These are phyloP conservation scores for Aureobasidium subglaciale DNA, from an alignment of 2,329 filamentous ascomycete species.

Conservation along the genomic window DNA sequence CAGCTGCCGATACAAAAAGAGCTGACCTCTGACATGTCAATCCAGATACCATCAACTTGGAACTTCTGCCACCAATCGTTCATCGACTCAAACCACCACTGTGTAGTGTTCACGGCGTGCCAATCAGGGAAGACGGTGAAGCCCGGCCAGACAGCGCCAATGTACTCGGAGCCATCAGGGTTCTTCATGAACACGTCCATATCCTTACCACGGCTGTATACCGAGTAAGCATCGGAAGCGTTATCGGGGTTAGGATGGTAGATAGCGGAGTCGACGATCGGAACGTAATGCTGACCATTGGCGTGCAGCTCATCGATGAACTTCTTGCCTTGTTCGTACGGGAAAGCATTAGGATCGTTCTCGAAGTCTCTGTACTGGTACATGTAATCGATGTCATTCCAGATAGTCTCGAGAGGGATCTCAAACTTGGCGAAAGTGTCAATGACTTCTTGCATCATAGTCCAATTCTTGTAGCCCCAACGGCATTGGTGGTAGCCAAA, in stretches of 20 bases:
- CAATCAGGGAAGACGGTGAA: constrained; percentile 58
- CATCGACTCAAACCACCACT: constrained; percentile 54
- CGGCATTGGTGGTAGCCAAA: constrained; percentile 79
- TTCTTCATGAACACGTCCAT: constrained; percentile 30
- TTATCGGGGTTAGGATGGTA: constrained; percentile 69
- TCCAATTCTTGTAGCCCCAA: constrained; percentile 66
- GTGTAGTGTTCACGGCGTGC: constrained; percentile 50
- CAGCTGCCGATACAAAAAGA: constrained; percentile 67
- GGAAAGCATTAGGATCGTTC: constrained; percentile 47
- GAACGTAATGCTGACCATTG: constrained; percentile 51
- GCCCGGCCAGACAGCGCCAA: constrained; percentile 56
- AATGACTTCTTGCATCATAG: constrained; percentile 53
- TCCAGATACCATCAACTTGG: constrained; percentile 49
- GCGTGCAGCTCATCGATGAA: constrained; percentile 49
- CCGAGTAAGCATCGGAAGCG: constrained; percentile 52
- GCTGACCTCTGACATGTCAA: constrained; percentile 56
- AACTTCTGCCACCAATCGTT: constrained; percentile 46
- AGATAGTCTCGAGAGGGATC: constrained; percentile 50
- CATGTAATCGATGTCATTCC: constrained; percentile 47
- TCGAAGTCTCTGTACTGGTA: constrained; percentile 54
- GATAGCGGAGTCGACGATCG: constrained; percentile 57
- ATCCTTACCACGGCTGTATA: constrained; percentile 29
- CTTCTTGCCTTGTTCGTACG: constrained; percentile 40
- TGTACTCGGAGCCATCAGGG: constrained; percentile 29
- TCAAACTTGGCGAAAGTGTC: constrained; percentile 47